Percentiles rank a stretch among this genome's conserved stretches.
phyloP scores from a whole-genome alignment of 2,329 filamentous ascomycete genomes.

The Lojkania enalia region DNA sequence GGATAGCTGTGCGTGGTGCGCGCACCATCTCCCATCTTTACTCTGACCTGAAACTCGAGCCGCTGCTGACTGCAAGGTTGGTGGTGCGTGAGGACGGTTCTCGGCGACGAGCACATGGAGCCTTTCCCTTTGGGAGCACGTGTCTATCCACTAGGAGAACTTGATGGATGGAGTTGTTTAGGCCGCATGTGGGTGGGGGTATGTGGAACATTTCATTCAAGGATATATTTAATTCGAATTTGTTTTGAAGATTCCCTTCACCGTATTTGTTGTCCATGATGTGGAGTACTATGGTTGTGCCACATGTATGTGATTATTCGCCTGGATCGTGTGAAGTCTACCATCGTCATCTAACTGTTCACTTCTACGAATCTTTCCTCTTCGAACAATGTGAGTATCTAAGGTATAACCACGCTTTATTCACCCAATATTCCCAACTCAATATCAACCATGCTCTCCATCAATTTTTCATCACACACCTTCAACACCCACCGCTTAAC shows the following conservation, averaged over 20 bases:
- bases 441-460: not conserved
- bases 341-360: too few species aligned
- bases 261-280: too few species aligned
- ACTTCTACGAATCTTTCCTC: too few species aligned
- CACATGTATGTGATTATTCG: too few species aligned
- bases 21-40: constrained; percentile 7
- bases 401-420: not conserved
- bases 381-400: too few species aligned
- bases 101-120: not conserved
- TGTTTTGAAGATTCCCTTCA: not conserved
- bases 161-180: not conserved
- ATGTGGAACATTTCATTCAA: not conserved
- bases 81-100: constrained; percentile 15
- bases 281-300: too few species aligned
- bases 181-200: not conserved
- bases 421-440: not conserved
- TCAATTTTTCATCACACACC: not conserved
- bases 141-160: not conserved
- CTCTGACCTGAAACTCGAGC: constrained; percentile 18
- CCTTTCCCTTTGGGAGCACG: too few species aligned
- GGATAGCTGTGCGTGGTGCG: constrained; percentile 25
- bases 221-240: not conserved
- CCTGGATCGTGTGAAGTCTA: too few species aligned
- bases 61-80: not conserved
- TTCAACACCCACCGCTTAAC: too few species aligned